These are phyloP conservation scores for Cercophora newfieldiana DNA, from an alignment of 495 filamentous ascomycete genomes.

Conservation along the genomic window DNA sequence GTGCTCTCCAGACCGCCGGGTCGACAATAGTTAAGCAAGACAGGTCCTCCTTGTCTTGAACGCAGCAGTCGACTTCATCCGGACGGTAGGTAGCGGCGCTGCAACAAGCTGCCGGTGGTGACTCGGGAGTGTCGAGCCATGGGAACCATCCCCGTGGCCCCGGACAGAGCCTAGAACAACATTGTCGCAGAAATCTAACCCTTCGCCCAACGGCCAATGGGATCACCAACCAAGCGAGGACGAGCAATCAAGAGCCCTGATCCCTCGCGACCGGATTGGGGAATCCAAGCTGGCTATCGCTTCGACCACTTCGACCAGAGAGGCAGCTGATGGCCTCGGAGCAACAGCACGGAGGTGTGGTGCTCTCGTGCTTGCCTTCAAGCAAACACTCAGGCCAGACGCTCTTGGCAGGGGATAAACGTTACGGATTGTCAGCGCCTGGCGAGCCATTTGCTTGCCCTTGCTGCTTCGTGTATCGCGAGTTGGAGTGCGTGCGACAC, in stretches of 20 bases:
- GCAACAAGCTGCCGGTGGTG: not conserved
- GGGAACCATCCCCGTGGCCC: slow-evolving; percentile 14
- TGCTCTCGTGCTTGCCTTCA: not conserved
- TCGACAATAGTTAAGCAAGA: slow-evolving; percentile 1
- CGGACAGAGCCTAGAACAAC: slow-evolving; percentile 7
- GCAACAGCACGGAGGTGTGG: not conserved
- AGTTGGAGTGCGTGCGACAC: not conserved
- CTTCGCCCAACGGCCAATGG: slow-evolving; percentile 19
- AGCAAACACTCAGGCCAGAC: not conserved
- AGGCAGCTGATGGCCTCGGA: not conserved
- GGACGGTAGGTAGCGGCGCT: not conserved
- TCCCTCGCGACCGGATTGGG: slow-evolving; percentile 3
- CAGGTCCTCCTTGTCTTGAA: not conserved
- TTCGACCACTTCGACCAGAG: not conserved
- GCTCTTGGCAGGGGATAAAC: slow-evolving; percentile 11
- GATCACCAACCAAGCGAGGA: slow-evolving; percentile 21
- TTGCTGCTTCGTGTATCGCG: not conserved
- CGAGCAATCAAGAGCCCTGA: slow-evolving; percentile 3
- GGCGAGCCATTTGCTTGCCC: not conserved
- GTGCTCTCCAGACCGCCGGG: slow-evolving; percentile 13
- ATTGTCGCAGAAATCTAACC: slow-evolving; percentile 2
- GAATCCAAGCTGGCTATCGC: slow-evolving; percentile 5
- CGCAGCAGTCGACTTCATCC: not conserved
- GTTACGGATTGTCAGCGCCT: not conserved
- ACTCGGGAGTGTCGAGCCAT: not conserved